phyloP scores from a whole-genome alignment of 257 asterid species.

The Plectranthus barbatus region DNA sequence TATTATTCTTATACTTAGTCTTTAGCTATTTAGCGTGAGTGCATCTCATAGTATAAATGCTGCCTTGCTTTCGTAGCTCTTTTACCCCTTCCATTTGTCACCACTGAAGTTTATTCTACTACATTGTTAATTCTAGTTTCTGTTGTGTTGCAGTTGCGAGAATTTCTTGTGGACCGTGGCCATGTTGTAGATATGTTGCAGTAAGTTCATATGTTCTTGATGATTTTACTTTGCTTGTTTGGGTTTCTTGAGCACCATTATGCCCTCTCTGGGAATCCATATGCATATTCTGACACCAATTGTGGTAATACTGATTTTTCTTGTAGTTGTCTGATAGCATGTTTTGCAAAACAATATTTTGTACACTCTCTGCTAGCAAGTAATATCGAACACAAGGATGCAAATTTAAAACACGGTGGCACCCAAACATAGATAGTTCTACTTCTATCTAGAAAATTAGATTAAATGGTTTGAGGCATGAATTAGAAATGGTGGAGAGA shows the following conservation, averaged over 20 bases:
- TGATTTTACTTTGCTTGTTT: not conserved
- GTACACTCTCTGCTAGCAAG: no score
- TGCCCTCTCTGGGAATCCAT: not conserved
- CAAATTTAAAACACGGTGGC: no score
- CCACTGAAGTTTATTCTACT: not conserved
- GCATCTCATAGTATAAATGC: not conserved
- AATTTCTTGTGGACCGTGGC: conserved; percentile 75
- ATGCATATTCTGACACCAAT: not conserved
- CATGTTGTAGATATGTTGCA: conserved; percentile 59
- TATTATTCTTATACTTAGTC: not conserved
- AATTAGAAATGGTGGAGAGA: no score
- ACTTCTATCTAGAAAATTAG: no score
- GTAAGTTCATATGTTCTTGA: conserved; percentile 42
- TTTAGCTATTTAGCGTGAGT: not conserved
- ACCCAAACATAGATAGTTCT: no score
- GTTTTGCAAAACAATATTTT: no score
- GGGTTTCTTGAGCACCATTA: not conserved
- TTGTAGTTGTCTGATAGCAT: not conserved
- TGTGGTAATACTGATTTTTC: not conserved
- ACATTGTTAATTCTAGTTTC: not conserved
- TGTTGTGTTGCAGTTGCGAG: conserved; percentile 48
- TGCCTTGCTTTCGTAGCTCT: not conserved
- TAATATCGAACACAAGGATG: no score
- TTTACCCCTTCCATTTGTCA: not conserved
- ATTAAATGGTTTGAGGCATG: no score